A percentile compares a stretch with the other conserved stretches of the same genome.
Evolutionary conservation across 2,329 filamentous ascomycete genomes (phyloP).

Genomic region (Colletotrichum aenigma): DNA sequence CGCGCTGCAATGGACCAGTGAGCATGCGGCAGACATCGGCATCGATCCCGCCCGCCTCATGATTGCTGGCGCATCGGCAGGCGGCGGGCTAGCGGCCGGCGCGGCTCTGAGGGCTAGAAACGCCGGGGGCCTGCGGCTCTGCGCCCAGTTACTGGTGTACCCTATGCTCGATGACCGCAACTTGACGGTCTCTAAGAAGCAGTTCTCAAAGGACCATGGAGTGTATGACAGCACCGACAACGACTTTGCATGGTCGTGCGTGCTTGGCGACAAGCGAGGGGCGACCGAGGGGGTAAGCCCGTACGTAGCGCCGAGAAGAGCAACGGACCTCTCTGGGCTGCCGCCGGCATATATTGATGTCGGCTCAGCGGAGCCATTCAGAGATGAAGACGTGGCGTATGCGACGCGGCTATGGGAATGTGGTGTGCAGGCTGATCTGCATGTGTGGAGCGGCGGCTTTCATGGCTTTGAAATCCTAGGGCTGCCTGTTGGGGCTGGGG

Average conservation of each 20-base stretch:
- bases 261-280: constrained; percentile 39
- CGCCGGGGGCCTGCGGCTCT: constrained; percentile 30
- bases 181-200: constrained; percentile 28
- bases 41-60: constrained; percentile 43
- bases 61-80: constrained; percentile 46
- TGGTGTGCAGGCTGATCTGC: constrained; percentile 45
- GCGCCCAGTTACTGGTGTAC: constrained; percentile 46
- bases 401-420: constrained; percentile 41
- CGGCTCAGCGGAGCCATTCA: constrained; percentile 37
- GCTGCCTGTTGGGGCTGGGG: not conserved
- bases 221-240: constrained; percentile 37
- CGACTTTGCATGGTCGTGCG: constrained; percentile 42
- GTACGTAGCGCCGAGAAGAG: constrained; percentile 40
- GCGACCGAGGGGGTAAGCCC: constrained; percentile 32
- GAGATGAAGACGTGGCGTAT: constrained; percentile 34
- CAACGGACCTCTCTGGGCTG: constrained; percentile 37
- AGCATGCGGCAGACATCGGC: constrained; percentile 40
- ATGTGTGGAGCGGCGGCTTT: constrained; percentile 45
- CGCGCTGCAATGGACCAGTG: constrained; percentile 37
- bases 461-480: constrained; percentile 40
- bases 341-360: constrained; percentile 49
- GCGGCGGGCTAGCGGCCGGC: constrained; percentile 43
- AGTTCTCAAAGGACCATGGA: constrained; percentile 23
- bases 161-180: constrained; percentile 52
- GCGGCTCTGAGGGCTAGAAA: constrained; percentile 42